Percentiles rank a stretch among this genome's conserved stretches.
Conservation (phyloP, 1,139 yeast species). For the Candida neerlandica region DNA sequence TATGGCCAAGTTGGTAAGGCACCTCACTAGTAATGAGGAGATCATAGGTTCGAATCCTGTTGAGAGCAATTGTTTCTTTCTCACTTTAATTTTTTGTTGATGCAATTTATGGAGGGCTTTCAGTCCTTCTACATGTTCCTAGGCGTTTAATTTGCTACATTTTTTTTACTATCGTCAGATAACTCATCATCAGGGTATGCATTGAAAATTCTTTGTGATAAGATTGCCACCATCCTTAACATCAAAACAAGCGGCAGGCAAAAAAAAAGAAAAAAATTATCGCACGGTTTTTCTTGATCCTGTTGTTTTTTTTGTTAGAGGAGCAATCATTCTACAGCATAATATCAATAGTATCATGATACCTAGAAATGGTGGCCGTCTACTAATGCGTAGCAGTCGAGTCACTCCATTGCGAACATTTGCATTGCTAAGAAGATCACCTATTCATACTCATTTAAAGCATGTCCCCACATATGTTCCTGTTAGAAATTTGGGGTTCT, state of each 20-base stretch:
- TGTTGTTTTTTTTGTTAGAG: background rate
- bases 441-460: background rate
- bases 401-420: background rate
- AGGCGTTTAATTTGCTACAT: too few species aligned
- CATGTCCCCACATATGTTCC: conserved; percentile 8
- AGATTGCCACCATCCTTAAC: conserved; percentile 1
- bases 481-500: conserved; percentile 44
- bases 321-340: background rate
- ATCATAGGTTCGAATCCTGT: conserved; percentile 5
- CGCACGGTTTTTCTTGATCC: background rate
- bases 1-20: conserved; percentile 6
- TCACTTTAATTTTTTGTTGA: background rate
- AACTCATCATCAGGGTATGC: background rate
- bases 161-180: background rate
- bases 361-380: conserved; percentile 10
- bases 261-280: background rate
- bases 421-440: conserved; percentile 4
- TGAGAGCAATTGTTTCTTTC: background rate
- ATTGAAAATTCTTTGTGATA: background rate
- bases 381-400: conserved; percentile 1
- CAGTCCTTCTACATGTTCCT: too few species aligned
- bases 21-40: conserved; percentile 5
- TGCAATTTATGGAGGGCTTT: too few species aligned
- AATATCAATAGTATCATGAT: conserved; percentile 6
- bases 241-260: background rate